Evolutionary conservation across 176 grass and related monocot species (phyloP).

Genomic region (Puya raimondii): DNA sequence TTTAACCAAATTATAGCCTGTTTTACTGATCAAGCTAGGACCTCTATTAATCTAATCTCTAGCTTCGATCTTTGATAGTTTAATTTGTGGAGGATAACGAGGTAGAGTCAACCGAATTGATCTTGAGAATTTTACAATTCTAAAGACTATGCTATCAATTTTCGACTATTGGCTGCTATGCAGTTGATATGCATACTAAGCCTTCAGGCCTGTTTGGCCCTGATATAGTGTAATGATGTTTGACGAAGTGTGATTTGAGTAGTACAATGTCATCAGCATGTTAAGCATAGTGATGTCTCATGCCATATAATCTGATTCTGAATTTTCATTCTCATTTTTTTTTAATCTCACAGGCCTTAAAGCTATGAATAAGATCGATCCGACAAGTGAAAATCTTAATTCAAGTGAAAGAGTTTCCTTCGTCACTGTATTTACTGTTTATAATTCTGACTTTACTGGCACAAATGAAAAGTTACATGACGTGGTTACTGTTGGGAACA

Average conservation of each 20-base stretch:
- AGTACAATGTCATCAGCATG: no score
- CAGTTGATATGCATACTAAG: no score
- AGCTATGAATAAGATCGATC: constrained; percentile 41
- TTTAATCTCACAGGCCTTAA: constrained; percentile 40
- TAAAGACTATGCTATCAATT: no score
- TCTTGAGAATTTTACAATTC: no score
- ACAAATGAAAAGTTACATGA: constrained; percentile 32
- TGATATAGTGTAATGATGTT: no score
- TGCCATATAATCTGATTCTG: neutral
- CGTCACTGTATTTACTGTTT: constrained; percentile 73
- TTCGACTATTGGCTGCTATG: no score
- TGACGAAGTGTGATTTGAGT: no score
- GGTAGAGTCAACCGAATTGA: no score
- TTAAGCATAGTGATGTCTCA: neutral
- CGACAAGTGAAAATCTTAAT: constrained; percentile 27
- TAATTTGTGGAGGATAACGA: neutral
- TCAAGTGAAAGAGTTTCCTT: constrained; percentile 49
- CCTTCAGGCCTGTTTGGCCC: neutral
- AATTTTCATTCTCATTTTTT: constrained; percentile 14
- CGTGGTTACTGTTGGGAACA: constrained; percentile 54
- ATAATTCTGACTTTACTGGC: constrained; percentile 30
- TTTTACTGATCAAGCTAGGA: no score
- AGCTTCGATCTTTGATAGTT: neutral
- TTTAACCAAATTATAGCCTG: no score
- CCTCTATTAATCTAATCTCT: neutral